Percentiles rank a stretch among this genome's conserved stretches.
phyloP scores from a whole-genome alignment of 169 alveolate genomes.

The Eimeria acervulina region DNA sequence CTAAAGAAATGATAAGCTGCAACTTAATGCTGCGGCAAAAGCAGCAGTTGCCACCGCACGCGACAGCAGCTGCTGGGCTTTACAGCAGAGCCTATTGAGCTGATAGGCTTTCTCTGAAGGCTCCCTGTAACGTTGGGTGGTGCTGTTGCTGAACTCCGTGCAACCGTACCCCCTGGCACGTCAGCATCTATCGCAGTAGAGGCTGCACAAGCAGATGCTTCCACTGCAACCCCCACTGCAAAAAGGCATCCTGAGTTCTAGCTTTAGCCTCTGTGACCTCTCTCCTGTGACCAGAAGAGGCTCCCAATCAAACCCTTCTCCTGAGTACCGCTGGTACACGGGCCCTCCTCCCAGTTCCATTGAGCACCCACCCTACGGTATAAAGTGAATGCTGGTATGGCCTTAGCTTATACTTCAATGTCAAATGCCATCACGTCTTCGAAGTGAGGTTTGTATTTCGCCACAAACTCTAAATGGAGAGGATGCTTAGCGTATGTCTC shows the following conservation, averaged over 20 bases:
- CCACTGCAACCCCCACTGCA: background rate
- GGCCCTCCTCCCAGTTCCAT: too few species aligned
- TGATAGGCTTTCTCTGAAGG: background rate
- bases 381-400: background rate
- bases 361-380: too few species aligned
- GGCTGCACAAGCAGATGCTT: background rate
- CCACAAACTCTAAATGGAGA: conserved; percentile 47
- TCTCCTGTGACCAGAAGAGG: background rate
- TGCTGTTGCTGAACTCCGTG: background rate
- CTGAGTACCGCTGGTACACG: background rate
- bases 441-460: conserved; percentile 51
- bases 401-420: conserved; percentile 10
- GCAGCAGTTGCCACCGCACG: background rate
- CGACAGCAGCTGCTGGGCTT: background rate
- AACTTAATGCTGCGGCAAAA: background rate
- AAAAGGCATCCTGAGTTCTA: background rate
- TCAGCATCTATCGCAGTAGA: background rate
- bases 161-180: background rate
- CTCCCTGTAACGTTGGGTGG: background rate
- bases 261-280: background rate
- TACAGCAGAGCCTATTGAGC: background rate
- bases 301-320: background rate
- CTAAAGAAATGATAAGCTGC: background rate
- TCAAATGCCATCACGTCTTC: conserved; percentile 82
- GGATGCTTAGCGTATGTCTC: conserved; percentile 64